phyloP scores from a whole-genome alignment of 1,284 basidiomycete genomes.

The Phaffia rhodozyma region DNA sequence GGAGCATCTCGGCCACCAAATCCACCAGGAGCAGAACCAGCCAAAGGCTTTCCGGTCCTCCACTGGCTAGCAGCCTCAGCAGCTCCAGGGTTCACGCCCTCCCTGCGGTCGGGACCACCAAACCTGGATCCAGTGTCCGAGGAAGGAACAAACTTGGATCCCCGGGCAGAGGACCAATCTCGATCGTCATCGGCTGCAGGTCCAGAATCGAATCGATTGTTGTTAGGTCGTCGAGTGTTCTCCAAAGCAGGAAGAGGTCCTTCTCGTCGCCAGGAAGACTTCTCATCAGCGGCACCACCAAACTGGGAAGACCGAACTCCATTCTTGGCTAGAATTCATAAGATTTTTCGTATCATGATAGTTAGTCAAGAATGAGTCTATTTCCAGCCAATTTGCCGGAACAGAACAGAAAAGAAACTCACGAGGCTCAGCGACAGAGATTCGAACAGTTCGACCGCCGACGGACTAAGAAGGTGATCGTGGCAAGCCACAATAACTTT shows the following conservation, averaged over 20 bases:
- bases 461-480: conserved; percentile 40
- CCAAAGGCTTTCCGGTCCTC: conserved; percentile 37
- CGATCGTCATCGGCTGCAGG: conserved; percentile 27
- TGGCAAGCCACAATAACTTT: neutral
- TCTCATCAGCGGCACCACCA: conserved; percentile 35
- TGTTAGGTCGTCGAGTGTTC: conserved; percentile 22
- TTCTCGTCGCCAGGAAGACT: conserved; percentile 67
- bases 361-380: neutral
- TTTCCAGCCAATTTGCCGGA: conserved; percentile 15
- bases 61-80: conserved; percentile 40
- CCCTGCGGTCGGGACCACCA: conserved; percentile 20
- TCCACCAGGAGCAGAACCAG: conserved; percentile 19
- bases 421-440: conserved; percentile 94
- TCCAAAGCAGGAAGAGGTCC: conserved; percentile 59
- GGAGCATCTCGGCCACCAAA: conserved; percentile 20
- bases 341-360: conserved; percentile 6
- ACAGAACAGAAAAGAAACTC: conserved; percentile 33
- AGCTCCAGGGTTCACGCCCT: conserved; percentile 38
- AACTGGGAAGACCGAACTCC: conserved; percentile 34
- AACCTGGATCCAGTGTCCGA: conserved; percentile 18
- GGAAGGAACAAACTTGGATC: conserved; percentile 36
- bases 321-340: conserved; percentile 51
- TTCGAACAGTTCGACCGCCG: conserved; percentile 66
- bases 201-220: conserved; percentile 16
- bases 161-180: conserved; percentile 38